These are phyloP conservation scores for Mycena kentingensis DNA, from an alignment of 768 basidiomycete species.

Conservation along the genomic window DNA sequence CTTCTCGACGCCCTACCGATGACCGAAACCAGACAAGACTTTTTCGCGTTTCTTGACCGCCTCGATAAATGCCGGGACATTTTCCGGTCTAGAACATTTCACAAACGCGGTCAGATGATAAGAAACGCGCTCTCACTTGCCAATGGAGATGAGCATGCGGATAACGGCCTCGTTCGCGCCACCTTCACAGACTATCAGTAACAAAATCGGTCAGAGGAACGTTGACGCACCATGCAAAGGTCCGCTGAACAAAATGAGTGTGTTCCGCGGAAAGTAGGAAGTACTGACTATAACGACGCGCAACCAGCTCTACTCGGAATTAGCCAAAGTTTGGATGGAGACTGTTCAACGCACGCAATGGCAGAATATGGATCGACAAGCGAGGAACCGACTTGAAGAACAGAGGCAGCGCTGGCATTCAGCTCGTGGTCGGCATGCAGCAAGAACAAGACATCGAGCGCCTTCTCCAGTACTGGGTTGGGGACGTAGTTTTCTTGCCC, in stretches of 20 bases:
- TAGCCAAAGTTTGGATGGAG: neutral
- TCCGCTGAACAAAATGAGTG: slow-evolving; percentile 43
- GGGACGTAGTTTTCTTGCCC: slow-evolving; percentile 73
- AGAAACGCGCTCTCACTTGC: slow-evolving; percentile 51
- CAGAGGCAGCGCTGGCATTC: slow-evolving; percentile 84
- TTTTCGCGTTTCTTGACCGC: slow-evolving; percentile 87
- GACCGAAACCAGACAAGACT: slow-evolving; percentile 88
- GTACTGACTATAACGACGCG: slow-evolving; percentile 83
- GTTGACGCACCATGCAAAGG: slow-evolving; percentile 61
- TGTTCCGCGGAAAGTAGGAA: slow-evolving; percentile 1
- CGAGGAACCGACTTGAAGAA: slow-evolving; percentile 85
- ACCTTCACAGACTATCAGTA: slow-evolving; percentile 40
- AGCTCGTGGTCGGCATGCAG: slow-evolving; percentile 91
- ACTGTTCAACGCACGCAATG: slow-evolving; percentile 55
- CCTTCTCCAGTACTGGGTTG: slow-evolving; percentile 83
- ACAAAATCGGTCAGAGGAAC: neutral
- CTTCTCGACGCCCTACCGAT: slow-evolving; percentile 53
- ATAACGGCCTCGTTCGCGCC: slow-evolving; percentile 95
- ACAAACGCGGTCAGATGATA: neutral
- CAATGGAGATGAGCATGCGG: slow-evolving; percentile 89
- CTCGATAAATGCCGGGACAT: slow-evolving; percentile 83
- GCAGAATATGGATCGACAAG: slow-evolving; percentile 91
- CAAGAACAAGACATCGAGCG: slow-evolving; percentile 85
- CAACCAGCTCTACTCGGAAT: slow-evolving; percentile 65
- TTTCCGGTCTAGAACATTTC: slow-evolving; percentile 59